Evolutionary conservation across 768 basidiomycete genomes (phyloP), one percentile per base, ranked within the genome.

Genomic region (Zangia roseola): DNA sequence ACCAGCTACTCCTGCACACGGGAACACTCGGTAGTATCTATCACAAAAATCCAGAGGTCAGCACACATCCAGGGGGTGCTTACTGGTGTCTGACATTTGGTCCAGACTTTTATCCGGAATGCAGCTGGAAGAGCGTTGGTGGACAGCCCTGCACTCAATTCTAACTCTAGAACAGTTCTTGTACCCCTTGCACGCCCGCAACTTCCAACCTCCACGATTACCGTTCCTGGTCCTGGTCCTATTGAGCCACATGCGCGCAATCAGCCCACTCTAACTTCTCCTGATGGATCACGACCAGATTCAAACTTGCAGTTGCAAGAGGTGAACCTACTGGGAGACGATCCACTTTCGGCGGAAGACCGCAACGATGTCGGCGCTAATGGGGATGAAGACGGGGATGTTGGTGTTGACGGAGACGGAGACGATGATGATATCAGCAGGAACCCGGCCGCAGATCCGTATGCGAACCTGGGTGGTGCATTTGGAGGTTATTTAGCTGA

Each of bases 11-110:
- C 36, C 70, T 99, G 26, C 94, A 98, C 67, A 94, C 95, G 0
- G 95, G 91, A 6, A 94, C 91, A 12, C 71, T 98, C 24, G 89
- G 93, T 23, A 94, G 92, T 51, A 95, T 99, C 50, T 99, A 97
- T 69, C 95, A 97, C 74, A 97, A 97, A 73, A 94, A 94, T 59
- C 94, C 94, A 14, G 91, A 95, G 79, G 91, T 89, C 37, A 55
- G 74, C 57, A 37, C 26, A 45, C 6, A 35, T 37, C 9, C 9
- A 25, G 43, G 45, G 19, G 36, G 33, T 4, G 3, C 41, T 30
- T 7, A 20, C 47, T 55, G 36, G 33, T 24, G 34, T 46, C 39
- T 68, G 35, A 67, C 24, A 7, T 31, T 20, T 52, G 13, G 20
- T 20, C 6, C 42, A 93, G 89, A 95, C 93, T 2, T 97, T 97